Conservation (phyloP, 1,284 basidiomycete species). For the Microbotryum violaceum region DNA sequence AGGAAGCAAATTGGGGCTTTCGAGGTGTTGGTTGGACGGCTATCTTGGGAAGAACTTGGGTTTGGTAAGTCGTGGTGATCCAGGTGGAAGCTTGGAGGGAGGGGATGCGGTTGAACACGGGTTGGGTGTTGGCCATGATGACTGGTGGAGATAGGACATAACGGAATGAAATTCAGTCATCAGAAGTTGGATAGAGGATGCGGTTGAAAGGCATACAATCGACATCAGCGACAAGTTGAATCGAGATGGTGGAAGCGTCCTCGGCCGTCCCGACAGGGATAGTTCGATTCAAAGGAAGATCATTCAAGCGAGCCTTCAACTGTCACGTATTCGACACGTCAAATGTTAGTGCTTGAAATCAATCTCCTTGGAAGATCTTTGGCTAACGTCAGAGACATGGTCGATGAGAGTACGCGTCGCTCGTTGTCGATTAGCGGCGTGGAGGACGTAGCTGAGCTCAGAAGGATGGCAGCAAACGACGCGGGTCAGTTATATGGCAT, state of each 20-base stretch:
- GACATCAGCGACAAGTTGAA: constrained; percentile 55
- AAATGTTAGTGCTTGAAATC: background rate
- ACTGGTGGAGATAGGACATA: constrained; percentile 31
- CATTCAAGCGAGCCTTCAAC: constrained; percentile 51
- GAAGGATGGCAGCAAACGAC: no score
- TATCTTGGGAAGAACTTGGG: no score
- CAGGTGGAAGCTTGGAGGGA: constrained; percentile 61
- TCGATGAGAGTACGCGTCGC: background rate
- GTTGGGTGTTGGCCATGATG: constrained; percentile 67
- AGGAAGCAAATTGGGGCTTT: constrained; percentile 37
- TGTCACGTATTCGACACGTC: background rate
- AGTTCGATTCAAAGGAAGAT: constrained; percentile 46
- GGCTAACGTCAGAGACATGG: constrained; percentile 3
- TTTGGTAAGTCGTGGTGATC: constrained; percentile 43
- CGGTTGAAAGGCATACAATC: constrained; percentile 48
- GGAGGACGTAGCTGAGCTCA: constrained; percentile 58
- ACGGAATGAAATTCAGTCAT: no score
- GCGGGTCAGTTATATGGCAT: no score
- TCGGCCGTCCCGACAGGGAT: constrained; percentile 81
- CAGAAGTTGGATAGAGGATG: no score
- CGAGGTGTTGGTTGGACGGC: no score
- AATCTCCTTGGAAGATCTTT: background rate
- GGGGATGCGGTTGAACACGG: constrained; percentile 55
- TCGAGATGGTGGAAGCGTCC: constrained; percentile 79
- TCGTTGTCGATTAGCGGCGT: constrained; percentile 47